Evolutionary conservation across 768 basidiomycete species (phyloP).

Genomic region (Vararia minispora): DNA sequence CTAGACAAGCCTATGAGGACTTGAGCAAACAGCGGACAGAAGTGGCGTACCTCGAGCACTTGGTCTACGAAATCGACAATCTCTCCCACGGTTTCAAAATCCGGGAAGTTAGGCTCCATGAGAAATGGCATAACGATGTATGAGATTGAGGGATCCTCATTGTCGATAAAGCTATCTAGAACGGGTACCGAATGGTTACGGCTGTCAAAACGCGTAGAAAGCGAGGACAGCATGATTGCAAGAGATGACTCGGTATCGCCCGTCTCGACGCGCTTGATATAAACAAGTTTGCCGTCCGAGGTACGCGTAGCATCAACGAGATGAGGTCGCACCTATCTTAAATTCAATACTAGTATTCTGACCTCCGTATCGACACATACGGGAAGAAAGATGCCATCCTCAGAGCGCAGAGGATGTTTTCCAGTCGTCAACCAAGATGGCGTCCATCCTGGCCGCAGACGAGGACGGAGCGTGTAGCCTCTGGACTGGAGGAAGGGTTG

Average conservation of each 20-base stretch:
- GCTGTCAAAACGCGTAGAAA: background rate
- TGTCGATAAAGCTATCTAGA: slow-evolving; percentile 6
- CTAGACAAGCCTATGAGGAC: background rate
- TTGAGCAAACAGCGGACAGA: background rate
- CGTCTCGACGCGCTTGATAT: slow-evolving; percentile 18
- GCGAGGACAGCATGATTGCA: slow-evolving; percentile 7
- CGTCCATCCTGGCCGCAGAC: slow-evolving; percentile 11
- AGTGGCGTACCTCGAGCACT: slow-evolving; percentile 3
- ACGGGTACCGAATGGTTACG: slow-evolving; percentile 10
- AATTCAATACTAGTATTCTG: background rate
- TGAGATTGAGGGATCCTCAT: background rate
- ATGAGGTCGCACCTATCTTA: background rate
- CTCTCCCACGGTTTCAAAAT: slow-evolving; percentile 1
- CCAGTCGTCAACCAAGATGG: slow-evolving; percentile 11
- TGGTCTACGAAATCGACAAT: slow-evolving; percentile 10
- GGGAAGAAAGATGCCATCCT: slow-evolving; percentile 2
- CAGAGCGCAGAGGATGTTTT: background rate
- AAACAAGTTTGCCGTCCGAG: slow-evolving; percentile 18
- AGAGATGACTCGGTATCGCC: slow-evolving; percentile 11
- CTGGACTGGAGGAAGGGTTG: slow-evolving; percentile 9
- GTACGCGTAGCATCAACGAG: slow-evolving; percentile 22
- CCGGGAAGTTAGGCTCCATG: background rate
- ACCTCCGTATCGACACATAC: background rate
- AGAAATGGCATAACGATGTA: slow-evolving; percentile 13
- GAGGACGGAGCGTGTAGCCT: slow-evolving; percentile 12